Base-by-base conservation (phyloP, 2,329 filamentous ascomycete species). In the Alternaria solani region DNA sequence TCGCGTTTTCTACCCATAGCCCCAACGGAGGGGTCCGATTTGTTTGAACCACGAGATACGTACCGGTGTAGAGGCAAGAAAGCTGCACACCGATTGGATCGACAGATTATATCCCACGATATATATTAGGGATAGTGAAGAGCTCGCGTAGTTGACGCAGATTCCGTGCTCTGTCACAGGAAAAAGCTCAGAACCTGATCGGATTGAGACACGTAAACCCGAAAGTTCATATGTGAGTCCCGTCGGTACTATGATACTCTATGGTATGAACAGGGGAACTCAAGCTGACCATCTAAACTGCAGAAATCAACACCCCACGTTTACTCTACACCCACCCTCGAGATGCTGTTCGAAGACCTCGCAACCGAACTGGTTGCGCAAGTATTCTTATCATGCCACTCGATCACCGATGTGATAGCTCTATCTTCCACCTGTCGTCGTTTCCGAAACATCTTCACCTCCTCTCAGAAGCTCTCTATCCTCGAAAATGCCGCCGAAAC, bases 281-380 rank as follows among this genome's bases (percentile, higher is more conserved):
- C 3, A 18, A 23, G 16, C 57, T 65, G 47, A 65, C 42, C 16
- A 20, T 16, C 11, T 2, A 60, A 46, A 18, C 9, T 30, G 0
- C n/a, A 51, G 47, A 18, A 38, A 54, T 32, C 34, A 38, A 26
- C 28, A n/a, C 7, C 20, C 7, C 43, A 8, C n/a, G 16, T 38
- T 38, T 28, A 32, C 53, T 16, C 48, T 44, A 51, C 46, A 23
- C 43, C 11, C 30, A 60, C 60, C 57, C 55, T 64, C 73, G 79
- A 64, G 57, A 89, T 88, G 86, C 69, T 81, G 52, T 81, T 88
- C 77, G 79, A 85, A 67, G 70, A 81, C 54, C 79, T 89, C 26
- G 82, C 87, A 25, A 86, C 84, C 69, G 87, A 89, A 78, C 81
- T 88, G 55, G 69, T 88, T 58, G 80, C 84, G 62, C 84, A 87